Conservation (phyloP, 1,284 basidiomycete species). For the Rhodotorula mucilaginosa region DNA sequence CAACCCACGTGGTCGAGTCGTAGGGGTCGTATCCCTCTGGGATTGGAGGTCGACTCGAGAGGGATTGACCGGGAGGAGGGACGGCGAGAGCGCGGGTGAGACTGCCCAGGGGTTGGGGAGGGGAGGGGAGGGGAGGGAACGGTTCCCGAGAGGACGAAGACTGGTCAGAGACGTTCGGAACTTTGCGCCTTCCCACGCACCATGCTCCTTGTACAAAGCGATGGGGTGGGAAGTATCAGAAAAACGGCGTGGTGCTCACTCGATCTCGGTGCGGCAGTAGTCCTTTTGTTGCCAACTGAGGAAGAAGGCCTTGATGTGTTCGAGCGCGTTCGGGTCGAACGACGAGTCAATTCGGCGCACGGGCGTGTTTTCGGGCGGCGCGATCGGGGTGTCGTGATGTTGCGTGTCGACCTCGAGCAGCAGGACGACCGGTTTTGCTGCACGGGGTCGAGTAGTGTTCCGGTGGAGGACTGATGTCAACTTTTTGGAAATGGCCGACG, state of each 20-base stretch:
- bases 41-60: background rate
- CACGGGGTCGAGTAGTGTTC: background rate
- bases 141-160: background rate
- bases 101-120: background rate
- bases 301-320: constrained; percentile 5
- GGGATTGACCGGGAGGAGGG: background rate
- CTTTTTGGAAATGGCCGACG: too few relatives aligned
- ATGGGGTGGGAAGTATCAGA: too few relatives aligned
- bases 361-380: too few relatives aligned
- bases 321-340: background rate
- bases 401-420: background rate
- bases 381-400: background rate
- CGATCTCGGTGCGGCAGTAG: background rate
- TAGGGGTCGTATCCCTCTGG: background rate
- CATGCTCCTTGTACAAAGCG: too few relatives aligned
- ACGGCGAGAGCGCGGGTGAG: background rate
- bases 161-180: background rate
- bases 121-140: background rate
- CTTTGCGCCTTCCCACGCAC: too few relatives aligned
- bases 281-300: background rate
- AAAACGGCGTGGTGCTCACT: background rate
- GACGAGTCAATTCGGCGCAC: background rate
- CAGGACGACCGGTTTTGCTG: background rate
- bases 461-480: too few relatives aligned
- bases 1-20: constrained; percentile 1